phyloP scores from a whole-genome alignment of 768 basidiomycete genomes.

The Tulasnella sp. region DNA sequence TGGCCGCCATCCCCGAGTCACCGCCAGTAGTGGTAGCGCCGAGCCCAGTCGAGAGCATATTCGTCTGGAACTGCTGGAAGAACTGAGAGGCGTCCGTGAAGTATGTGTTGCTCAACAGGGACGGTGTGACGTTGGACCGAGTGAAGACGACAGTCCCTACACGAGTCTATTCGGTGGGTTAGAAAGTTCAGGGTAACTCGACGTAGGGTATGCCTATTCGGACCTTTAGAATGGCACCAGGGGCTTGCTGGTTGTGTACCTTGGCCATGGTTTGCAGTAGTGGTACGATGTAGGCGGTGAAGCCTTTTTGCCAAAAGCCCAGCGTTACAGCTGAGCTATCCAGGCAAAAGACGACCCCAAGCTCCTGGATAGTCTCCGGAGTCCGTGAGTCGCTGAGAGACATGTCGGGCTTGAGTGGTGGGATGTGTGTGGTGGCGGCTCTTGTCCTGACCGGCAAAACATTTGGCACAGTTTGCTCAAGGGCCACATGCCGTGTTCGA shows the following conservation, averaged over 20 bases:
- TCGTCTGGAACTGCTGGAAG: background rate
- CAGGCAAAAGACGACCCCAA: constrained; percentile 1
- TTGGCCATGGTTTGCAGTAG: background rate
- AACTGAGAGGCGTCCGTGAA: background rate
- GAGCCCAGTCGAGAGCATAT: background rate
- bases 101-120: background rate
- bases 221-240: background rate
- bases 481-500: background rate
- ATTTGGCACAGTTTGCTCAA: background rate
- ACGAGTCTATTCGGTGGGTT: background rate
- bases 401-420: background rate
- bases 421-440: background rate
- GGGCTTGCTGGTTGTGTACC: background rate
- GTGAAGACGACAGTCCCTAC: constrained; percentile 13
- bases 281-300: background rate
- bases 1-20: constrained; percentile 8
- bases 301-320: background rate
- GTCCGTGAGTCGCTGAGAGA: background rate
- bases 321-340: background rate
- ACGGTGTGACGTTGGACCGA: background rate
- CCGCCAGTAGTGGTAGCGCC: background rate
- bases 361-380: background rate
- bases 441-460: background rate
- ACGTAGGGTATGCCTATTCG: background rate
- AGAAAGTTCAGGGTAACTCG: background rate